These are phyloP conservation scores for Ceratocystis albifundus DNA, from an alignment of 2,329 filamentous ascomycete species.

Conservation along the genomic window DNA sequence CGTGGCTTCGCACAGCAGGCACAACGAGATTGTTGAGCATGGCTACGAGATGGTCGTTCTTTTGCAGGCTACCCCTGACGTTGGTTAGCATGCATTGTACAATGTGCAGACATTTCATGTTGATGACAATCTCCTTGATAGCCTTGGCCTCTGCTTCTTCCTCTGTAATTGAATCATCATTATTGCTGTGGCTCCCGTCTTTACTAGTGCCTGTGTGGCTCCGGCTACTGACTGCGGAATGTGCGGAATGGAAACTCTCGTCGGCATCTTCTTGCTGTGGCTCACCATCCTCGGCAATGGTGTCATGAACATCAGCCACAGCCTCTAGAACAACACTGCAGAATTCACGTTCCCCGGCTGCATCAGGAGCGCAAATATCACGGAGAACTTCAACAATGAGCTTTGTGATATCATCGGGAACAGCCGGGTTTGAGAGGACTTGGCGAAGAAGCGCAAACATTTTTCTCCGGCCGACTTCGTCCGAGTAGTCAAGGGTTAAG, in stretches of 20 bases:
- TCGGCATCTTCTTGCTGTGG: constrained; percentile 40
- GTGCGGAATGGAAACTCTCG: constrained; percentile 84
- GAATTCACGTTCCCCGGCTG: constrained; percentile 68
- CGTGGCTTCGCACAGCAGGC: constrained; percentile 84
- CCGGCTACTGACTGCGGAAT: constrained; percentile 66
- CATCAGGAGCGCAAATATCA: constrained; percentile 65
- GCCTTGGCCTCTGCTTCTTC: constrained; percentile 63
- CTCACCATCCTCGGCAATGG: constrained; percentile 61
- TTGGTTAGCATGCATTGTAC: constrained; percentile 96
- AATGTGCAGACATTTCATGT: constrained; percentile 96
- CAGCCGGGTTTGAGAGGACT: constrained; percentile 68
- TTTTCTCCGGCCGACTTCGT: constrained; percentile 86
- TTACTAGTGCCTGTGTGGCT: constrained; percentile 37
- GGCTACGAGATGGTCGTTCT: constrained; percentile 84
- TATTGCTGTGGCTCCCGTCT: constrained; percentile 30
- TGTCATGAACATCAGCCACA: constrained; percentile 92
- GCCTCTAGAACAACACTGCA: constrained; percentile 81
- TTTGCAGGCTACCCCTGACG: constrained; percentile 73
- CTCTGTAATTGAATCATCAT: constrained; percentile 36
- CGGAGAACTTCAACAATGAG: constrained; percentile 72
- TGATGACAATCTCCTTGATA: constrained; percentile 84
- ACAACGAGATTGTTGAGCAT: constrained; percentile 97
- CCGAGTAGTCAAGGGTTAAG: constrained; percentile 87
- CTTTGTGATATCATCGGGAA: constrained; percentile 87
- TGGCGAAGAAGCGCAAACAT: constrained; percentile 90